Base-by-base conservation (phyloP, 306 rosid genomes). In the Cotoneaster glaucophyllus region DNA sequence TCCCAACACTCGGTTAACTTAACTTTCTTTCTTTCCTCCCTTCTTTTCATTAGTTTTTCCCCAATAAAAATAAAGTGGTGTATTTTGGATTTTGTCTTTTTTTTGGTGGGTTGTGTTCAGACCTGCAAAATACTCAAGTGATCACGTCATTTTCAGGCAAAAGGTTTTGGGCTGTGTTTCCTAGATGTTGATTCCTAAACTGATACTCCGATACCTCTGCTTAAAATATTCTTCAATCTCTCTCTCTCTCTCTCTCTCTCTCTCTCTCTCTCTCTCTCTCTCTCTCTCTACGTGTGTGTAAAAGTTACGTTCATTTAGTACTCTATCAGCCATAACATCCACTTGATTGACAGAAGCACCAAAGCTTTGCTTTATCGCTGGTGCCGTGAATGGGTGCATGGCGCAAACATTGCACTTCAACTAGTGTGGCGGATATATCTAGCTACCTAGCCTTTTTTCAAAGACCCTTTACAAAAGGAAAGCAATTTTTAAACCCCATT, bases 101-200 rank as follows among this genome's bases (percentile, higher is more conserved):
- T n/a, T 0, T 37, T 37, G 41, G 11, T 15, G 58, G 57, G 67
- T n/a, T 56, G 25, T 57, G 57, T 59, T 43, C 67, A 12, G 28
- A 61, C 58, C 28, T 34, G 50, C n/a, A 65, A 28, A 28, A 58
- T 26, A 41, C 69, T 74, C 29, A 15, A 63, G 53, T 58, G 41
- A 73, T 43, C 15, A 44, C 48, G 70, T 62, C 70, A 61, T 61
- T 74, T 28, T 44, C 70, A 28, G 70, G 77, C 45, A n/a, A 25
- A 74, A 62, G 15, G 19, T 39, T 73, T 39, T 2, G 25, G 22
- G 15, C 21, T 14, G 59, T 4, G 56, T 24, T 73, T 39, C 68
- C 56, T 6, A 41, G 25, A 58, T 50, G n/a, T 25, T 43, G 73
- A 69, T 44, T 24, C 34, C 39, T 41, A 65, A 65, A 32, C 48